Percentiles rank a stretch among this genome's conserved stretches.
Evolutionary conservation across 192 early-diverging fungal species (phyloP).

Genomic region (Podila clonocystis): DNA sequence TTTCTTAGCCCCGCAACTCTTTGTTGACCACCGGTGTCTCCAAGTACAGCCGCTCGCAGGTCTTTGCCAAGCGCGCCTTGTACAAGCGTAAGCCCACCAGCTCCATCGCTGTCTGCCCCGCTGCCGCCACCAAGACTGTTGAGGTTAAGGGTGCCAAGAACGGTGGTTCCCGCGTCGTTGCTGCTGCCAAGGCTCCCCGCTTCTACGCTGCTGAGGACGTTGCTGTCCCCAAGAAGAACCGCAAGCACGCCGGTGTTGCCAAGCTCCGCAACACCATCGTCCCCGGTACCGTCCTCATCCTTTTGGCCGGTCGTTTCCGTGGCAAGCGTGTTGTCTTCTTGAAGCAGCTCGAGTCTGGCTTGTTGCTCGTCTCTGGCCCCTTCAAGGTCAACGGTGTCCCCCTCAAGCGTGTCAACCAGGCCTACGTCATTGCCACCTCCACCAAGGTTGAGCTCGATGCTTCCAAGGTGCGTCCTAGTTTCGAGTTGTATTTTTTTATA

Average conservation of each 20-base stretch:
- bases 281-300: conserved; percentile 93
- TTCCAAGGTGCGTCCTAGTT: conserved; percentile 71
- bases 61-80: conserved; percentile 87
- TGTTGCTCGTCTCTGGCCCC: conserved; percentile 97
- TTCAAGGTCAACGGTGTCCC: conserved; percentile 99
- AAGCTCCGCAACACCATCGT: conserved; percentile 92
- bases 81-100: conserved; percentile 80
- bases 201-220: conserved; percentile 92
- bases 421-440: conserved; percentile 99
- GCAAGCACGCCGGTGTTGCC: conserved; percentile 77
- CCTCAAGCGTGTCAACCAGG: conserved; percentile 97
- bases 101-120: conserved; percentile 63
- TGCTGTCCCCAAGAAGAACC: conserved; percentile 78
- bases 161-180: conserved; percentile 74
- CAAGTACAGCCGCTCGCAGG: conserved; percentile 83
- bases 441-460: conserved; percentile 94
- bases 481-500: neutral
- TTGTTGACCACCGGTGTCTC: conserved; percentile 86
- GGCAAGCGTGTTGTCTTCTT: conserved; percentile 99
- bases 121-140: conserved; percentile 67
- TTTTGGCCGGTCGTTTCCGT: conserved; percentile 90
- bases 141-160: conserved; percentile 86
- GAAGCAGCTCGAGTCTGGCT: conserved; percentile 94
- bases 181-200: conserved; percentile 72
- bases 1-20: conserved; percentile 72